phyloP scores from a whole-genome alignment of 352 stramenopile genomes.

The Nothophytophthora sp. region DNA sequence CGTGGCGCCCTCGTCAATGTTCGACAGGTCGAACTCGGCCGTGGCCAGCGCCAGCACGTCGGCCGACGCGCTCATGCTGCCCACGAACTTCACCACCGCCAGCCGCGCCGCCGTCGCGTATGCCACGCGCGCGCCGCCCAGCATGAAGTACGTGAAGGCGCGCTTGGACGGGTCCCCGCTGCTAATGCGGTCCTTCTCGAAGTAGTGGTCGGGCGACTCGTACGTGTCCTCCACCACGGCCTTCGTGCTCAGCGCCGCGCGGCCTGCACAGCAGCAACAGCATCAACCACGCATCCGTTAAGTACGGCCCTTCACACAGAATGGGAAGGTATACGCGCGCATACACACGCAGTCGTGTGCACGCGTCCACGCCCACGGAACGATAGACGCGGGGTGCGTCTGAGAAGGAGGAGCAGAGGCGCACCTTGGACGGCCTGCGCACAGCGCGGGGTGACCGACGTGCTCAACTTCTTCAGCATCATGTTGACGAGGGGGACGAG shows the following conservation, averaged over 20 bases:
- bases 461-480: constrained; percentile 80
- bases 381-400: too few relatives aligned
- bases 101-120: constrained; percentile 98
- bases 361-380: too few relatives aligned
- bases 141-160: constrained; percentile 99
- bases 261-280: constrained; percentile 14
- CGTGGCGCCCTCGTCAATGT: constrained; percentile 88
- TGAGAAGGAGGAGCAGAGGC: not conserved
- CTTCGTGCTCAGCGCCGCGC: constrained; percentile 67
- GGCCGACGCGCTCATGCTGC: constrained; percentile 96
- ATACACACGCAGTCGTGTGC: too few relatives aligned
- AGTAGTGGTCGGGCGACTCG: constrained; percentile 82
- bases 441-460: constrained; percentile 58
- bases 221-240: constrained; percentile 45
- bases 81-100: constrained; percentile 94
- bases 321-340: not conserved
- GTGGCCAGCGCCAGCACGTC: constrained; percentile 98
- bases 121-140: constrained; percentile 95
- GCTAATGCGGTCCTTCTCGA: constrained; percentile 82
- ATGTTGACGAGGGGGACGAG: constrained; percentile 22
- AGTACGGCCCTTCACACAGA: too few relatives aligned
- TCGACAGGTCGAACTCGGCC: constrained; percentile 97
- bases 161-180: constrained; percentile 90
- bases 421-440: constrained; percentile 42
- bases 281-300: too few relatives aligned